phyloP scores from a whole-genome alignment of 768 basidiomycete species.

The Suillus brevipes region DNA sequence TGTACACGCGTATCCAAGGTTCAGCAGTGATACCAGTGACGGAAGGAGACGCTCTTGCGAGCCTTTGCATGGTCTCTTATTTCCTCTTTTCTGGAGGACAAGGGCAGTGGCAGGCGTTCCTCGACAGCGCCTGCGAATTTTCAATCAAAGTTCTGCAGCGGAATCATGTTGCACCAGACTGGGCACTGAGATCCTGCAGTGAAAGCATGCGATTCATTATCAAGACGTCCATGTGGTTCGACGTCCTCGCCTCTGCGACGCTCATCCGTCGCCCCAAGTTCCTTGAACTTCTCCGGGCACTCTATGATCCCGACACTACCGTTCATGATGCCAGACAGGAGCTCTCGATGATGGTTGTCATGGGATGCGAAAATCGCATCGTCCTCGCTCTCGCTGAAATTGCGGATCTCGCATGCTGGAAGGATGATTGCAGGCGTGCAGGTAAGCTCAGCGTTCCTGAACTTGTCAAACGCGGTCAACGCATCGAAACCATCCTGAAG shows the following conservation, averaged over 20 bases:
- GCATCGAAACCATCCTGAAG: constrained; percentile 47
- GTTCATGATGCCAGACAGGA: constrained; percentile 33
- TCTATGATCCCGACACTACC: constrained; percentile 43
- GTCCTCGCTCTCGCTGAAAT: constrained; percentile 81
- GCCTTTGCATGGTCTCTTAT: constrained; percentile 72
- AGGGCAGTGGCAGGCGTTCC: constrained; percentile 69
- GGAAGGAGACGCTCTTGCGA: constrained; percentile 77
- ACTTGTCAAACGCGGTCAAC: constrained; percentile 52
- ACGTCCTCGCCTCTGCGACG: constrained; percentile 77
- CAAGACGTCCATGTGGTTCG: constrained; percentile 87
- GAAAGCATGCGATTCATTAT: constrained; percentile 69
- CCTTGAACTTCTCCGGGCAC: constrained; percentile 44
- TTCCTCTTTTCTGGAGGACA: constrained; percentile 78
- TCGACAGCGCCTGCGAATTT: constrained; percentile 59
- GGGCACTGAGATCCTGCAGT: constrained; percentile 44
- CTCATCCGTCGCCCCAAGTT: constrained; percentile 58
- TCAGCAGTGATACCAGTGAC: constrained; percentile 20
- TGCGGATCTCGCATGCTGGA: constrained; percentile 66
- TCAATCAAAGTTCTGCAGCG: constrained; percentile 50
- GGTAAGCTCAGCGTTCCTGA: constrained; percentile 59
- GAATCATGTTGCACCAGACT: constrained; percentile 37
- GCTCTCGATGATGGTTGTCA: constrained; percentile 74
- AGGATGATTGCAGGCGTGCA: constrained; percentile 38
- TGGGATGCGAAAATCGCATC: constrained; percentile 85
- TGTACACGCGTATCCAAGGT: constrained; percentile 28